Base-by-base conservation (phyloP, 495 filamentous ascomycete species). In the Penicillium longicatenatum region DNA sequence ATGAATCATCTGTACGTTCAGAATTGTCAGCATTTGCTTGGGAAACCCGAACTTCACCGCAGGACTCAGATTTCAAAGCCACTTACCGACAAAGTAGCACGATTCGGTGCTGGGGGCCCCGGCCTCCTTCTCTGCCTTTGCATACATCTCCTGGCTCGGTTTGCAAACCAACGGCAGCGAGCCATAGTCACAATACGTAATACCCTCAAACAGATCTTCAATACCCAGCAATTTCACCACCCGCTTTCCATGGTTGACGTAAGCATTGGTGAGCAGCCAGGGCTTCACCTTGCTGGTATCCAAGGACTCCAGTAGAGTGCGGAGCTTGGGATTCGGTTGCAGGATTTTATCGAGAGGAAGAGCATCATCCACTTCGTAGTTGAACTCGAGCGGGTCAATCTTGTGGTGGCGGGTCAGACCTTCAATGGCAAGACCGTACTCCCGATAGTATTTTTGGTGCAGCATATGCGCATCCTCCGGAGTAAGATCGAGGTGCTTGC, bases 201-300 rank as follows among this genome's bases (percentile, higher is more conserved):
- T 79, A 0, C 93, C 93, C 62, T 96, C 93, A 69, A 98, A 98
- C 24, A 91, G 72, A 71, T 95, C 91, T 12, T 95, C 91, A 19
- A 98, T 72, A 26, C 82, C 86, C 3, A 99, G 78, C 26, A 99
- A 70, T 60, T 80, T 84, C 16, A 98, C 82, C 8, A 99, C 94
- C 19, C 92, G 75, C 59, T 82, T 85, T 6, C 83, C 95, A 65
- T 99, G 95, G 43, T 79, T 98, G 60, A 96, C 74, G 66, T 97
- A 96, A 39, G 95, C 95, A 66, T 99, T 99, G 0, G 95, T 99
- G 57, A 99, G 85, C 3, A 99, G 82, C 95, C 95, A 98, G 19
- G 90, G 75, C 67, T 86, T 89, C 60, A 96, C 89, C 65, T 94
- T 96, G 48, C 54, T 78, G 49, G 63, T 83, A 72, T 96, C 90